phyloP scores from a whole-genome alignment of 257 asterid species.

The Lycium ferocissimum region DNA sequence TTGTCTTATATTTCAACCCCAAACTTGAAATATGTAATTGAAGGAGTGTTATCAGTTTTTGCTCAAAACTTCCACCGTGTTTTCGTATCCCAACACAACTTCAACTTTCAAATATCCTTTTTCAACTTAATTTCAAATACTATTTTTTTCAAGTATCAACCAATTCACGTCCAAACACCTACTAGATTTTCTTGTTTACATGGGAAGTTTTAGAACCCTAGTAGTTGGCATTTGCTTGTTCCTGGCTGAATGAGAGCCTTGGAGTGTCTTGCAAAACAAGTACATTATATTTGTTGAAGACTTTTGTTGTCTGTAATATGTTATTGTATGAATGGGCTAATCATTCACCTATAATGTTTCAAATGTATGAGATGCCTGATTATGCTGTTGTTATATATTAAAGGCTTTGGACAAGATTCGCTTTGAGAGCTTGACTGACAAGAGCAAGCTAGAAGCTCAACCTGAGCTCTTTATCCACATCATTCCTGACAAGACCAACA shows the following conservation, averaged over 20 bases:
- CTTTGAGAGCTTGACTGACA: constrained; percentile 67
- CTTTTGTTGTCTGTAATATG: not conserved
- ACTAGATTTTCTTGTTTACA: not conserved
- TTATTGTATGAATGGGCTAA: not conserved
- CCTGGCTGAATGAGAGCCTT: not conserved
- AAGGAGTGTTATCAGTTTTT: too few relatives aligned
- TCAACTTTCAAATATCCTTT: not conserved
- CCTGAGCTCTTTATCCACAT: constrained; percentile 68
- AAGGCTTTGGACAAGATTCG: constrained; percentile 73
- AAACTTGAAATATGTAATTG: too few relatives aligned
- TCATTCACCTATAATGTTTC: not conserved
- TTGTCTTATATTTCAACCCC: not conserved
- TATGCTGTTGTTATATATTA: not conserved
- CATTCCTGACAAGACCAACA: constrained; percentile 67
- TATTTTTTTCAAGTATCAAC: not conserved
- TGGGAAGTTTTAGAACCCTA: not conserved
- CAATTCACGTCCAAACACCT: not conserved
- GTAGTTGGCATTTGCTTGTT: not conserved
- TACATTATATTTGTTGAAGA: not conserved
- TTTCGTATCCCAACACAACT: too few relatives aligned
- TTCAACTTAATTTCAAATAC: not conserved
- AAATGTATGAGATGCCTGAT: not conserved
- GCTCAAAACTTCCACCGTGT: too few relatives aligned
- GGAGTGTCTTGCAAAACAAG: not conserved
- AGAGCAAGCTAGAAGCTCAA: constrained; percentile 70